A percentile compares a stretch with the other conserved stretches of the same genome.
Evolutionary conservation across 2,329 filamentous ascomycete genomes (phyloP).

Genomic region (Colletotrichum sojae): DNA sequence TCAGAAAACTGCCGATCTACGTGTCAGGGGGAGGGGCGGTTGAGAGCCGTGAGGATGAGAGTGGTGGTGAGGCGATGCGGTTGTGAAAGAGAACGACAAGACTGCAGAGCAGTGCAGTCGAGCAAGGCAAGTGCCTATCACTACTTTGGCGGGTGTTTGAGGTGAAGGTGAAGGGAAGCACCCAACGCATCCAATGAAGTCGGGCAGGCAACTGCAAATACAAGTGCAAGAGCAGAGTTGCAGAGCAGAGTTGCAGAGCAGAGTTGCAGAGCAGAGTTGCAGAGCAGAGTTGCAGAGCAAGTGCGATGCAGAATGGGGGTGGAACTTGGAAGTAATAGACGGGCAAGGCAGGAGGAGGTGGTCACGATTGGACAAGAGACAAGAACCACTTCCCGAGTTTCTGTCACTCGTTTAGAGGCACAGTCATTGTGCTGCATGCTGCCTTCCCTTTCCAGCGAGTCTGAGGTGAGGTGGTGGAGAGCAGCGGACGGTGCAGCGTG

Average conservation of each 20-base stretch:
- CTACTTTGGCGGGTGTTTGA: not conserved
- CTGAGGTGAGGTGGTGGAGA: slow-evolving; percentile 13
- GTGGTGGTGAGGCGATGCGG: not conserved
- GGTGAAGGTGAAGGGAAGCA: not conserved
- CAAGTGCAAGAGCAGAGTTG: slow-evolving; percentile 5
- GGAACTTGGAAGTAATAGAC: not conserved
- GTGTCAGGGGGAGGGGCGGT: slow-evolving; percentile 17
- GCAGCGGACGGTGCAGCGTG: not conserved
- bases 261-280: no score
- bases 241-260: no score
- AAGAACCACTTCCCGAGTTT: slow-evolving; percentile 16
- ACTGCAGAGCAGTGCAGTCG: not conserved
- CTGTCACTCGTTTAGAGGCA: slow-evolving; percentile 3
- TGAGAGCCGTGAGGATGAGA: not conserved
- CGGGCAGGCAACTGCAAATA: slow-evolving; percentile 6
- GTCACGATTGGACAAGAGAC: slow-evolving; percentile 21
- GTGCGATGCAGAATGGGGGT: no score
- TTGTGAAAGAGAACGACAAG: not conserved
- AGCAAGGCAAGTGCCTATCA: slow-evolving; percentile 12
- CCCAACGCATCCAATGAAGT: not conserved
- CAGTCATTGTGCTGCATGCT: not conserved
- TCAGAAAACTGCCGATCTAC: slow-evolving; percentile 11
- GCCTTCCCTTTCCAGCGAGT: slow-evolving; percentile 20
- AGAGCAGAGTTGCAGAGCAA: no score
- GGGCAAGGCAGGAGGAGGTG: slow-evolving; percentile 7